These are phyloP conservation scores for Penicillium sp. DNA, from an alignment of 2,329 filamentous ascomycete species.

Conservation along the genomic window DNA sequence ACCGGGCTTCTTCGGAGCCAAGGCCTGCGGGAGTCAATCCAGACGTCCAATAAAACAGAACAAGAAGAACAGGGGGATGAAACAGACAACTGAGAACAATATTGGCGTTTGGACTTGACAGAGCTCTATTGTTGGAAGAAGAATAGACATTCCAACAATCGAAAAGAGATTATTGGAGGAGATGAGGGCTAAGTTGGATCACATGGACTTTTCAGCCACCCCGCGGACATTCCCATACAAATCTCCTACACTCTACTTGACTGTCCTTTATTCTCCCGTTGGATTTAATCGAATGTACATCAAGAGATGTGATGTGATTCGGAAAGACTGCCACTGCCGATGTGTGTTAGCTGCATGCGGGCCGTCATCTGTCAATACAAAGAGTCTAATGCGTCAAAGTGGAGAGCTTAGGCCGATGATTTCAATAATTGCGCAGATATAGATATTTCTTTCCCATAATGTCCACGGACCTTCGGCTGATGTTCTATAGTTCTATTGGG, in stretches of 20 bases:
- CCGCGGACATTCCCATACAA: neutral
- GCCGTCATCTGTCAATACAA: conserved; percentile 3
- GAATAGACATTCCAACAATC: neutral
- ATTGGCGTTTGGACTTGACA: conserved; percentile 5
- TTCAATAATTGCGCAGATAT: neutral
- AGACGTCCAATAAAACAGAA: conserved; percentile 2
- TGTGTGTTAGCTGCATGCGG: conserved; percentile 10
- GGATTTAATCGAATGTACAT: neutral
- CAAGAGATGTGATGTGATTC: conserved; percentile 6
- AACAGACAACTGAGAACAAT: conserved; percentile 3
- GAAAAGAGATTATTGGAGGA: neutral
- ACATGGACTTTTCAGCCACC: neutral
- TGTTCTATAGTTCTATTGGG: neutral
- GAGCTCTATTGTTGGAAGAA: neutral
- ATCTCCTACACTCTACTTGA: neutral
- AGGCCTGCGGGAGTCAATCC: conserved; percentile 13
- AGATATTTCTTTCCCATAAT: neutral
- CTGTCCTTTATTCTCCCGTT: neutral
- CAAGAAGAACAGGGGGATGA: conserved; percentile 5
- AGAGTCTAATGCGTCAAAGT: conserved; percentile 3
- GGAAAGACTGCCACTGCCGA: conserved; percentile 1
- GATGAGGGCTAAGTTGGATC: neutral
- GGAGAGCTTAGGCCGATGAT: neutral
- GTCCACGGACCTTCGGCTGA: neutral
- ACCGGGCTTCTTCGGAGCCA: conserved; percentile 10